Evolutionary conservation across 805 yeast genomes (phyloP).

Genomic region (Alloascoidea hylecoeti): DNA sequence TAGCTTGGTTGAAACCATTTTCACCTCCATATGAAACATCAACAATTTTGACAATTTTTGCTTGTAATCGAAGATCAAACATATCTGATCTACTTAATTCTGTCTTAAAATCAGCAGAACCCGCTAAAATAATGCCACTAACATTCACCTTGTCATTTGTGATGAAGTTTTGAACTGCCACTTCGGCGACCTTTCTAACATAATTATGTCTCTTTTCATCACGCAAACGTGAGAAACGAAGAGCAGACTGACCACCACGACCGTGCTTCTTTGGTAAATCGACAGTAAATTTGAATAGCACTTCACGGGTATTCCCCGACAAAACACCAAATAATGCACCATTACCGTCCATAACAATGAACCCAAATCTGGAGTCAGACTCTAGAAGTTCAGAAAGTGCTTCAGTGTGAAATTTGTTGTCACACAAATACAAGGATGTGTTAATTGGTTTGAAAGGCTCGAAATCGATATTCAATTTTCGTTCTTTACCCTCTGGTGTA

Average conservation of each 20-base stretch:
- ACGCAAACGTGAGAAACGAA: constrained; percentile 97
- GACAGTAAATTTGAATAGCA: constrained; percentile 89
- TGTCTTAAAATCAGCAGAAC: constrained; percentile 97
- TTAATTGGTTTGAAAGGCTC: constrained; percentile 99
- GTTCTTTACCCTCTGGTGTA: constrained; percentile 95
- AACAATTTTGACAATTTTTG: constrained; percentile 81
- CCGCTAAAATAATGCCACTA: constrained; percentile 91
- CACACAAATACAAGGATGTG: constrained; percentile 92
- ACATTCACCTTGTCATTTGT: constrained; percentile 91
- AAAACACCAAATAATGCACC: constrained; percentile 93
- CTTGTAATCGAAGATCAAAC: constrained; percentile 80
- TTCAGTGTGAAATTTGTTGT: constrained; percentile 96
- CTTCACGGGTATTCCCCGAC: constrained; percentile 94
- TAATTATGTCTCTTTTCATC: constrained; percentile 98
- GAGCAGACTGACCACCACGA: constrained; percentile 99
- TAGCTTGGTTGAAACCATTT: constrained; percentile 98
- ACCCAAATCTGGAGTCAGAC: constrained; percentile 93
- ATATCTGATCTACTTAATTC: constrained; percentile 87
- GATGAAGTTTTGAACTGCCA: constrained; percentile 93
- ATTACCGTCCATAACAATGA: constrained; percentile 98
- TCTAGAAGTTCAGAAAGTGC: constrained; percentile 89
- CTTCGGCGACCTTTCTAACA: constrained; percentile 96
- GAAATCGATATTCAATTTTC: constrained; percentile 91
- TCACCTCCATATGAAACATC: constrained; percentile 99
- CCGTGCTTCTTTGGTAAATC: constrained; percentile 99